Evolutionary conservation across 2,329 filamentous ascomycete genomes (phyloP).

Genomic region (Penicillium glabrum): DNA sequence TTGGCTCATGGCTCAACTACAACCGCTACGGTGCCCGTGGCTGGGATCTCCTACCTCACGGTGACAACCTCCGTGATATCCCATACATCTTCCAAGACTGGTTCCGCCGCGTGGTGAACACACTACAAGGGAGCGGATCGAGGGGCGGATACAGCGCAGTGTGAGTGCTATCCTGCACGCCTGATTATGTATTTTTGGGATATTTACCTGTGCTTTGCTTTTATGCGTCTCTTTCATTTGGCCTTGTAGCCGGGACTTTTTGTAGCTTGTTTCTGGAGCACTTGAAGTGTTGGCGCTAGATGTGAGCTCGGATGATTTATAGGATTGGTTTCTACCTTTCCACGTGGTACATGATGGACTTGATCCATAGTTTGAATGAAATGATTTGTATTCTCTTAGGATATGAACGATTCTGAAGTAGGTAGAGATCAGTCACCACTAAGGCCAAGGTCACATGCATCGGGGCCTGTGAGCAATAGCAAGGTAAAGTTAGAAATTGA

Average conservation of each 20-base stretch:
- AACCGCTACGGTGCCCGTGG: constrained; percentile 92
- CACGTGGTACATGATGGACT: neutral
- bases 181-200: neutral
- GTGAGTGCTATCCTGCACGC: constrained; percentile 38
- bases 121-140: constrained; percentile 77
- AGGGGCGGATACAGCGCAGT: constrained; percentile 95
- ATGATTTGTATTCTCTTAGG: neutral
- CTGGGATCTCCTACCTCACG: constrained; percentile 92
- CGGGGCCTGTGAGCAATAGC: neutral
- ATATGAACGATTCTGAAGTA: neutral
- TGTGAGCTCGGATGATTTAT: neutral
- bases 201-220: neutral
- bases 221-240: neutral
- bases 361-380: neutral
- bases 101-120: constrained; percentile 74
- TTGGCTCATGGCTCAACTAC: constrained; percentile 98
- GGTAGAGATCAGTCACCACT: neutral
- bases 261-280: constrained; percentile 1
- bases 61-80: constrained; percentile 86
- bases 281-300: neutral
- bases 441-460: neutral
- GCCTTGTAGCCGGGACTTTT: neutral
- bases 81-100: constrained; percentile 93
- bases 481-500: no score
- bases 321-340: neutral